Base-by-base conservation (phyloP, 2,329 filamentous ascomycete species). In the Penicillium janthinellum region DNA sequence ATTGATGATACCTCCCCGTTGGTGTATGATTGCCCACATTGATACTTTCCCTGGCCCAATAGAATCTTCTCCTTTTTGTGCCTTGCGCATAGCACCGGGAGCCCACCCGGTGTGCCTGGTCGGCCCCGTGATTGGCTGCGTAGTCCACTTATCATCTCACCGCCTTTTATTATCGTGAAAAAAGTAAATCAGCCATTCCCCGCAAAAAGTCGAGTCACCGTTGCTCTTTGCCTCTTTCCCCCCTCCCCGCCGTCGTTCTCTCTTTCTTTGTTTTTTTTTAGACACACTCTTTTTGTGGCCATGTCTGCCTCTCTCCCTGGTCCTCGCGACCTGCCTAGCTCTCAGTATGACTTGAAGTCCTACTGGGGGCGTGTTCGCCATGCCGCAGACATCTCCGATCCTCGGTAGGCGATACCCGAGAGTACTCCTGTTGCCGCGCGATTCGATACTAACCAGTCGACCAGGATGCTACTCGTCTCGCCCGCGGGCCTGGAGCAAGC, bases 311-410 rank as follows among this genome's bases (percentile, higher is more conserved):
- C 86, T 28, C 75, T 88, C 31, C 85, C 86, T 28, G 86, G 86
- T 57, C 85, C 77, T 67, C 90, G 94, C 76, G 92, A 96, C 77
- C 84, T 97, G 65, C 95, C 95, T 62, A 87, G 88, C 58, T 99
- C 95, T 56, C 92, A 92, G 78, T 94, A 96, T 85, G 91, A 99
- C 75, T 84, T 99, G 71, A 86, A 79, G 74, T 97, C 93, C 49
- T 99, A 99, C 81, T 95, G 91, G 91, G 95, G 95, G 66, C 88
- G 95, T 60, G 95, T 98, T 72, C 87, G 86, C 79, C 94, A 99
- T 81, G 88, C 92, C 17, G 89, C 91, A 62, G 88, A 93, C 70
- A 88, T 99, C 70, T 90, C 93, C 74, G 95, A 99, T 82, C 95
- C 95, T 68, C 95, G 93, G 94, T 98, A 83, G 88, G 90, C 78